A percentile compares a stretch with the other conserved stretches of the same genome.
These are phyloP conservation scores for Oidiodendron maius DNA, from an alignment of 495 filamentous ascomycete species.

Conservation along the genomic window DNA sequence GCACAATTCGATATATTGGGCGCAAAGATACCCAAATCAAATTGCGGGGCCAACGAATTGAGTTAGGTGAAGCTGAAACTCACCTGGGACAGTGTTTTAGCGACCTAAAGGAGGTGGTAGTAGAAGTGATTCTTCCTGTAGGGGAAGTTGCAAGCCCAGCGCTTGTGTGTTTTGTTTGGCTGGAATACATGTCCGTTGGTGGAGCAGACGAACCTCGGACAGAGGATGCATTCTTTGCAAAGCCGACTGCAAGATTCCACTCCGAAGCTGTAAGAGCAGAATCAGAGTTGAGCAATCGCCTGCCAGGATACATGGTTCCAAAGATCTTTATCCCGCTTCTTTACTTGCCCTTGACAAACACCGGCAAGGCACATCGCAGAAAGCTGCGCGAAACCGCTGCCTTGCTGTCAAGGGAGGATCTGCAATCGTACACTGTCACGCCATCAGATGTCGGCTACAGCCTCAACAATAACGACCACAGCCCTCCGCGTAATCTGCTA, in stretches of 20 bases:
- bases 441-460: no score
- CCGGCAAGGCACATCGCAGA: slow-evolving; percentile 8
- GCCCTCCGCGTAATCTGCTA: no score
- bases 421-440: not conserved
- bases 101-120: slow-evolving; percentile 41
- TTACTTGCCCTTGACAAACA: slow-evolving; percentile 2
- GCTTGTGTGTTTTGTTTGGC: not conserved
- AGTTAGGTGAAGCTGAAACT: slow-evolving; percentile 33
- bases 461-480: no score
- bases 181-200: not conserved
- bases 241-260: not conserved
- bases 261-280: not conserved
- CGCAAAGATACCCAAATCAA: slow-evolving; percentile 28
- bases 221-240: not conserved
- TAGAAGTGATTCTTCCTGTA: not conserved
- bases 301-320: slow-evolving; percentile 25
- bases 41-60: slow-evolving; percentile 26
- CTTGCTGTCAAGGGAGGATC: not conserved
- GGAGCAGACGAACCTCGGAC: not conserved
- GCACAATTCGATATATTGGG: slow-evolving; percentile 31
- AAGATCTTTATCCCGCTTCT: slow-evolving; percentile 7
- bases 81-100: slow-evolving; percentile 31
- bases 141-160: not conserved
- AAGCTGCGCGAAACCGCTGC: no score
- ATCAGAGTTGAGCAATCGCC: not conserved